Evolutionary conservation across 192 early-diverging fungal genomes (phyloP).

Genomic region (Umbelopsis ramanniana): DNA sequence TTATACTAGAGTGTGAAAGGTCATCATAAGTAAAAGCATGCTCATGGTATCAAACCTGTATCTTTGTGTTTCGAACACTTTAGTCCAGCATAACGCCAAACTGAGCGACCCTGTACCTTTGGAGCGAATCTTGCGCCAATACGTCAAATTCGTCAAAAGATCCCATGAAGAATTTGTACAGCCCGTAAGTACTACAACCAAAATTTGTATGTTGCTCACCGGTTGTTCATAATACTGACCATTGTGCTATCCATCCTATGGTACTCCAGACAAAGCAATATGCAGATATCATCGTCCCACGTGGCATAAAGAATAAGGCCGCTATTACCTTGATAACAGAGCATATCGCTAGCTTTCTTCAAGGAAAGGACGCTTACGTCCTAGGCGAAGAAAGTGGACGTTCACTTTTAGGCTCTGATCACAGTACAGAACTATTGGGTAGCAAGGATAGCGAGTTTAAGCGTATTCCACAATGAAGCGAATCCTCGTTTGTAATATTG

Average conservation of each 20-base stretch:
- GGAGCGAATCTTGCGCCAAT: conserved; percentile 65
- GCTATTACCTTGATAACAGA: conserved; percentile 67
- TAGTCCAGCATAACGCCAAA: conserved; percentile 39
- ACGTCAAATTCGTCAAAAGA: conserved; percentile 81
- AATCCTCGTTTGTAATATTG: not conserved
- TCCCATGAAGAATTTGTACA: conserved; percentile 88
- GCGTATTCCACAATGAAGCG: not conserved
- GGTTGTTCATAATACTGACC: too few relatives aligned
- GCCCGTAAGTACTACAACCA: conserved; percentile 51
- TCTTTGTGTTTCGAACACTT: conserved; percentile 40
- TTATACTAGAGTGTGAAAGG: not conserved
- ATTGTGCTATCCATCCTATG: not conserved
- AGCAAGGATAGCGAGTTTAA: conserved; percentile 13
- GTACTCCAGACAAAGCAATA: conserved; percentile 65
- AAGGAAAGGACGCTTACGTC: not conserved
- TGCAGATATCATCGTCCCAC: conserved; percentile 77
- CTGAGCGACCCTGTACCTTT: conserved; percentile 42
- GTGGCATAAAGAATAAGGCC: conserved; percentile 64
- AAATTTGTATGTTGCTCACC: not conserved
- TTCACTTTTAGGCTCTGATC: not conserved
- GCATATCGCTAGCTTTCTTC: conserved; percentile 33
- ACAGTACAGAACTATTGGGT: not conserved
- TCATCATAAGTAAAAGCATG: not conserved
- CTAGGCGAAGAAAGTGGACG: not conserved
- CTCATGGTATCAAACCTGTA: not conserved